phyloP scores from a whole-genome alignment of 352 stramenopile genomes.

The Peronospora tabacina region DNA sequence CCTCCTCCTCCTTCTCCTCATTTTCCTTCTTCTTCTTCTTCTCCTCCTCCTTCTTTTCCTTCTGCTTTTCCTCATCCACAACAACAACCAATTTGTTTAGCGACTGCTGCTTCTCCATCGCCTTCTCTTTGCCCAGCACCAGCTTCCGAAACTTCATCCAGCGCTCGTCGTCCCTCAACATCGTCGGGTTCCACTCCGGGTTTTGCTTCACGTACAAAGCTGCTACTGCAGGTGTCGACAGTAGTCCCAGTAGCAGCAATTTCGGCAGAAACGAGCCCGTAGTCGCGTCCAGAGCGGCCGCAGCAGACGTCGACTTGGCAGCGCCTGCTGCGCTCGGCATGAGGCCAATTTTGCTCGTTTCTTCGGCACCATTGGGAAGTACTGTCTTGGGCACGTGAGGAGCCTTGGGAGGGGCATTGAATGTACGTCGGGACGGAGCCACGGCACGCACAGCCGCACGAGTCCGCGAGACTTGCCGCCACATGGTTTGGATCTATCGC shows the following conservation, averaged over 20 bases:
- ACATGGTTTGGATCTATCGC: conserved; percentile 17
- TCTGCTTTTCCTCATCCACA: conserved; percentile 37
- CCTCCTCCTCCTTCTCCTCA: conserved; percentile 17
- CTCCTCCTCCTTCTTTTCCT: conserved; percentile 20
- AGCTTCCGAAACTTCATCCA: conserved; percentile 74
- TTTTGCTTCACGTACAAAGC: conserved; percentile 73
- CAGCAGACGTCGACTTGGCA: conserved; percentile 11
- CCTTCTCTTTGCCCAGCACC: conserved; percentile 39
- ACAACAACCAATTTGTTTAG: conserved; percentile 42
- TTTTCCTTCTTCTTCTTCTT: conserved; percentile 24
- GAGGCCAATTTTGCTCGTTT: conserved; percentile 1
- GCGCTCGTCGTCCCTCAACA: conserved; percentile 47
- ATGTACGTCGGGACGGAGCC: conserved; percentile 5
- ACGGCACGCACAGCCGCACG: conserved; percentile 13
- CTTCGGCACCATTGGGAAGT: conserved; percentile 1
- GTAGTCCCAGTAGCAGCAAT: conserved; percentile 40
- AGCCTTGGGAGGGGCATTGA: conserved; percentile 18
- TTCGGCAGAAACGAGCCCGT: conserved; percentile 39
- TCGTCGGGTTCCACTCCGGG: conserved; percentile 64
- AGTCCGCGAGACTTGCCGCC: conserved; percentile 22
- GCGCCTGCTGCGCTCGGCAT: not conserved
- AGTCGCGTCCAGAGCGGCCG: conserved; percentile 27
- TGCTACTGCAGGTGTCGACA: conserved; percentile 43
- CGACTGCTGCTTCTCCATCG: conserved; percentile 18
- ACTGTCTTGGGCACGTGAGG: conserved; percentile 1